A percentile compares a stretch with the other conserved stretches of the same genome.
Conservation (phyloP, 345 rosid species). For the Zanthoxylum bungeanum region DNA sequence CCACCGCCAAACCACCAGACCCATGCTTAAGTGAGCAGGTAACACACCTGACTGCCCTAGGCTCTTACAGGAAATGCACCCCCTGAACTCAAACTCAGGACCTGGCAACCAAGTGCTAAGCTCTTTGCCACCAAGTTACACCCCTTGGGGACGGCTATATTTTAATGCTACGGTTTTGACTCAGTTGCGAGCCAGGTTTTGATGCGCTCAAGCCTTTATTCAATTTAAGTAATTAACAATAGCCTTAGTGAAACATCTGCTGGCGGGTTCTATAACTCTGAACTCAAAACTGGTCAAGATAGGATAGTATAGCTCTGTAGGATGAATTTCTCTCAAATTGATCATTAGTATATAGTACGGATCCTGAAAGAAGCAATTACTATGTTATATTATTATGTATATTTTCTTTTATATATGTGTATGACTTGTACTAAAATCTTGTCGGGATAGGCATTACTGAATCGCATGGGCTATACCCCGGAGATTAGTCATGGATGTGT, state of each 20-base stretch:
- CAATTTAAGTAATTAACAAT: neutral
- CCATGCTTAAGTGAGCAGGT: no score
- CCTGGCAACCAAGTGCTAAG: no score
- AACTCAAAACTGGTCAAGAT: neutral
- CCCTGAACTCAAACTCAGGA: no score
- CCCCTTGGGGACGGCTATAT: no score
- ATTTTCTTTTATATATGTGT: neutral
- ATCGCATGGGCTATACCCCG: constrained; percentile 82
- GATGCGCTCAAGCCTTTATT: no score
- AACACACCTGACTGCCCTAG: no score
- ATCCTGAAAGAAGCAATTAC: neutral
- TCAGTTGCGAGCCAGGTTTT: no score
- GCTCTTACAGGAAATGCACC: no score
- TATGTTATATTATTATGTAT: no score
- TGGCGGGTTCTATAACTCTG: neutral
- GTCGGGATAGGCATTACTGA: constrained; percentile 61
- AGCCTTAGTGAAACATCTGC: neutral
- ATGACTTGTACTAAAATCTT: neutral
- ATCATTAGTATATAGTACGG: neutral
- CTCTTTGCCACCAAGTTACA: no score
- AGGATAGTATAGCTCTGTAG: neutral
- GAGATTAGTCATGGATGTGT: constrained; percentile 83
- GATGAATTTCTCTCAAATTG: neutral
- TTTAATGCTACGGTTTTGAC: no score
- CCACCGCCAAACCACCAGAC: no score